A percentile compares a stretch with the other conserved stretches of the same genome.
Conservation (phyloP, 352 stramenopile species). For the Pythium brachiatum region DNA sequence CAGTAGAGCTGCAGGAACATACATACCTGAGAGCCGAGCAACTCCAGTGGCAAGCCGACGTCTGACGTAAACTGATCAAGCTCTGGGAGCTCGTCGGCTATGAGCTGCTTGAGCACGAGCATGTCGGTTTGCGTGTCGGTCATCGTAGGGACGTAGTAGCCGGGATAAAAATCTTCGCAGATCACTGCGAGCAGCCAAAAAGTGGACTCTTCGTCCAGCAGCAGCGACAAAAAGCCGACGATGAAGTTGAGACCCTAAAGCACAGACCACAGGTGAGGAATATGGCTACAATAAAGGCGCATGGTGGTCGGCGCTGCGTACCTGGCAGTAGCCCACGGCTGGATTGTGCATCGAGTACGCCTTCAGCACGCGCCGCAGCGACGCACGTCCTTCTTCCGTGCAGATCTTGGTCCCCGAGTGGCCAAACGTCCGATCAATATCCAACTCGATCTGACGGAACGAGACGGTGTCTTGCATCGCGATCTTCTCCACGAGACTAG, state of each 20-base stretch:
- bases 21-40: constrained; percentile 72
- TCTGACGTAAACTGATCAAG: constrained; percentile 75
- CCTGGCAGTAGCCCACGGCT: constrained; percentile 83
- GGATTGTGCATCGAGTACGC: constrained; percentile 82
- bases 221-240: constrained; percentile 78
- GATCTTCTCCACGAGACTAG: constrained; percentile 40
- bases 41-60: constrained; percentile 79
- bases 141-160: constrained; percentile 89
- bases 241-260: constrained; percentile 85
- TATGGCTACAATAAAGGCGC: no score
- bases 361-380: constrained; percentile 67
- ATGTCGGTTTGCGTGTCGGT: constrained; percentile 88
- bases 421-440: constrained; percentile 85
- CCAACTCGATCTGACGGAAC: constrained; percentile 84
- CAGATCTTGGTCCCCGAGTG: constrained; percentile 65
- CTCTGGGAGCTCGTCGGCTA: constrained; percentile 72
- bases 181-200: constrained; percentile 89
- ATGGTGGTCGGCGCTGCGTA: constrained; percentile 8
- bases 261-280: no score
- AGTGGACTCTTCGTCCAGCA: constrained; percentile 80
- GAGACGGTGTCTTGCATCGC: constrained; percentile 44
- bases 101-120: constrained; percentile 85
- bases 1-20: background rate
- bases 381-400: constrained; percentile 45
- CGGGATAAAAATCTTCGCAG: constrained; percentile 87